These are phyloP conservation scores for Lactarius deliciosus DNA, from an alignment of 768 basidiomycete genomes.

Conservation along the genomic window DNA sequence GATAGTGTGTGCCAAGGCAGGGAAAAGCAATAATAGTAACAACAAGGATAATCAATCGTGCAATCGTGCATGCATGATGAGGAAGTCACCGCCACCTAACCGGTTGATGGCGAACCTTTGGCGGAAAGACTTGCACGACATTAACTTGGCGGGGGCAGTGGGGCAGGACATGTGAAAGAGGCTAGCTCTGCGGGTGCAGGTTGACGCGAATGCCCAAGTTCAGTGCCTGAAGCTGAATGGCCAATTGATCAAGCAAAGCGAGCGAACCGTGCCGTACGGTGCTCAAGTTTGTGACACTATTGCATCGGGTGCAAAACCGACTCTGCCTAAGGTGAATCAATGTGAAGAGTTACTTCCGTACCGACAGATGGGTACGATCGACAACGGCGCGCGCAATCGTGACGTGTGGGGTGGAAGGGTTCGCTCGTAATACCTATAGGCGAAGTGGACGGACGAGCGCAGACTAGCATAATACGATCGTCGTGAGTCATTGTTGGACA, in stretches of 20 bases:
- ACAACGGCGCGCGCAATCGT: background rate
- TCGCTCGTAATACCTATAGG: background rate
- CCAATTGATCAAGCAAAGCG: too few relatives aligned
- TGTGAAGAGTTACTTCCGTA: background rate
- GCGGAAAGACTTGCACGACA: background rate
- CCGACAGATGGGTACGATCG: background rate
- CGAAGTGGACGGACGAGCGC: background rate
- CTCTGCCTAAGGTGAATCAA: background rate
- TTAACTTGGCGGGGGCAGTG: too few relatives aligned
- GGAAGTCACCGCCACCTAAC: background rate
- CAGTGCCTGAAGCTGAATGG: too few relatives aligned
- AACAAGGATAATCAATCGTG: background rate
- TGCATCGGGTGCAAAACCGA: background rate
- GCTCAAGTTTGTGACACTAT: background rate
- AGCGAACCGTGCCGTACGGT: too few relatives aligned
- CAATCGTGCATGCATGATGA: background rate
- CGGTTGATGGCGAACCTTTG: background rate
- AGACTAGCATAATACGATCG: background rate
- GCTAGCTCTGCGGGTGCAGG: too few relatives aligned
- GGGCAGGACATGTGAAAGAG: too few relatives aligned
- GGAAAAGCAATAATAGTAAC: background rate
- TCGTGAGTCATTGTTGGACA: too few relatives aligned
- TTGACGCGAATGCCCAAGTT: too few relatives aligned
- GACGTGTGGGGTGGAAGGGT: background rate
- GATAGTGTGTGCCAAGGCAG: background rate